Evolutionary conservation across 495 filamentous ascomycete genomes (phyloP).

Genomic region (Xylaria longipes): DNA sequence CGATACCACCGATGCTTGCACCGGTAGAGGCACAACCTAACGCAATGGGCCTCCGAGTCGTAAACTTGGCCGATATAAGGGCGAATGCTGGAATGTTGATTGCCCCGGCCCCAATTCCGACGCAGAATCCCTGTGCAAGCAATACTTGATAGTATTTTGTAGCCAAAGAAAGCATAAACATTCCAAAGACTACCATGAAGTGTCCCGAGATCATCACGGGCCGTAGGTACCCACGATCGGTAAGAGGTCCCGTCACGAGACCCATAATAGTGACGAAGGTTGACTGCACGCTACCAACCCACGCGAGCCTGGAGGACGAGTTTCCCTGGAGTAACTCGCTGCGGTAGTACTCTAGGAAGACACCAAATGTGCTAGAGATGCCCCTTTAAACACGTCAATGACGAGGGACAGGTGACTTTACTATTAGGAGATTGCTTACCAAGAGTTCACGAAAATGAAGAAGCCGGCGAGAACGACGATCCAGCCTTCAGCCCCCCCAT

Average conservation of each 20-base stretch:
- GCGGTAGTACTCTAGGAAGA: neutral
- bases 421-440: no score
- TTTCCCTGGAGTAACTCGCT: neutral
- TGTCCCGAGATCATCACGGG: neutral
- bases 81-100: neutral
- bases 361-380: neutral
- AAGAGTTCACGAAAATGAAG: no score
- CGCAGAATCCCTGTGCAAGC: conserved; percentile 3
- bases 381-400: neutral
- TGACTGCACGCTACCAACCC: neutral
- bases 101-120: neutral
- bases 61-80: neutral
- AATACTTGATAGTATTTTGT: conserved; percentile 9
- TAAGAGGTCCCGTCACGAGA: neutral
- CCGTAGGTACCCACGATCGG: neutral
- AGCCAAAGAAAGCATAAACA: neutral
- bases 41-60: neutral
- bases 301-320: neutral
- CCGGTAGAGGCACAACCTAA: conserved; percentile 46
- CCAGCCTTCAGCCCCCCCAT: no score
- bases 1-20: conserved; percentile 63
- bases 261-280: neutral
- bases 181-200: neutral
- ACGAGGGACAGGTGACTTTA: no score
- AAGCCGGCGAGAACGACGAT: no score